Conservation (phyloP, 805 yeast species). For the Allodekkera sacchari region DNA sequence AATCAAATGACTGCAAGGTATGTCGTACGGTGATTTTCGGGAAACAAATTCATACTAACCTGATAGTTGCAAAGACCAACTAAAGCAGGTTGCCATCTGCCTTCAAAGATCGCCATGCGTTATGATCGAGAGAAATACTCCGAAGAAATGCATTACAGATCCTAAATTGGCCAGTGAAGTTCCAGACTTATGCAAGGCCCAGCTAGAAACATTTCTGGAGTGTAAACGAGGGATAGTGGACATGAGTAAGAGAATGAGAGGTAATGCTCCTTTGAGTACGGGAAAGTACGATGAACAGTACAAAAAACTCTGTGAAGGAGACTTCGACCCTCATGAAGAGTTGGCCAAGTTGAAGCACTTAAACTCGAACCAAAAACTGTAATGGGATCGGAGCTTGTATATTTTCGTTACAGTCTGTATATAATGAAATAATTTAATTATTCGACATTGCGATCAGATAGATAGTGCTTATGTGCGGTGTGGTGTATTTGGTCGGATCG, state of each 20-base stretch:
- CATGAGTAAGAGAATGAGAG: slow-evolving; percentile 84
- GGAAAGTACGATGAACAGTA: slow-evolving; percentile 89
- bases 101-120: slow-evolving; percentile 96
- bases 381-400: not conserved
- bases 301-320: slow-evolving; percentile 68
- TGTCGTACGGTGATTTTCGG: slow-evolving; percentile 11
- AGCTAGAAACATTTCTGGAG: slow-evolving; percentile 77
- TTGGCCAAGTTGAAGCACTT: slow-evolving; percentile 59
- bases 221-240: slow-evolving; percentile 89
- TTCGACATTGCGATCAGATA: no score
- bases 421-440: no score
- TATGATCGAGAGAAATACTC: slow-evolving; percentile 78
- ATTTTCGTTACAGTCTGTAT: no score
- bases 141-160: slow-evolving; percentile 76
- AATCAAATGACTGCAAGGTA: slow-evolving; percentile 46
- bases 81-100: slow-evolving; percentile 92
- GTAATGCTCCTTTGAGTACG: slow-evolving; percentile 87
- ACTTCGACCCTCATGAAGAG: slow-evolving; percentile 77
- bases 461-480: no score
- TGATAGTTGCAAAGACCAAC: slow-evolving; percentile 82
- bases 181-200: slow-evolving; percentile 84
- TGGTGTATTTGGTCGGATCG: no score
- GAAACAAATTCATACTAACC: not conserved
- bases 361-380: slow-evolving; percentile 41
- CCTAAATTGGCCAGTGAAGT: slow-evolving; percentile 68